Evolutionary conservation across 2,329 filamentous ascomycete genomes (phyloP), one percentile per base, ranked within the genome.

Genomic region (Cercospora sojina): DNA sequence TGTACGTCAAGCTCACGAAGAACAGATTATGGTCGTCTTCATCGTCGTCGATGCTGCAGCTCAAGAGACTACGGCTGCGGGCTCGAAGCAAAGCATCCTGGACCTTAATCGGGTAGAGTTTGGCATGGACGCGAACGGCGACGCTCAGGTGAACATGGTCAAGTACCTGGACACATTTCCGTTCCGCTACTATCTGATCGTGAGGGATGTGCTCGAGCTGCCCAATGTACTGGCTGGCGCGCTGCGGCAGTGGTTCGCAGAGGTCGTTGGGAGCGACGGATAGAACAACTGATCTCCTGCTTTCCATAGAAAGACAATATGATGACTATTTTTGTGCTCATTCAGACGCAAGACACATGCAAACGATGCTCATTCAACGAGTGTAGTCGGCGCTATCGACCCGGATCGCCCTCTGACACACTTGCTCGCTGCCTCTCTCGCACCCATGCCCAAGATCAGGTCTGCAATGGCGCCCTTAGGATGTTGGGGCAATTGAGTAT

Each of bases 11-110:
- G 94, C 95, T 0, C 88, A 93, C 75, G 93, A 97, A 78, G 92
- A 97, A 80, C 86, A 93, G 16, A 96, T 99, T 76, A 97, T 99
- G 92, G 89, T 98, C 69, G 94, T 99, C 5, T 99, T 99, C 78
- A 92, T 99, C 73, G 91, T 99, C 74, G 92, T 99, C 76, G 95
- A 99, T 81, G 84, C 87, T 53, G 76, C 77, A 3, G 68, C 69
- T 27, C 62, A 66, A 38, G 66, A 68, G 29, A 55, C 70, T 29
- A 55, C 64, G 10, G 69, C 66, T 25, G 61, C 66, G 3, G 66
- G 66, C 75, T 83, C 83, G 70, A 83, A 83, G 71, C 73, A 76
- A 64, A 91, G 88, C 73, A 96, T 99, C 68, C 80, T 98, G 74
- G 93, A 97, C 77, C 84, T 98, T 74, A 92, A 93, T 78, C 90